Evolutionary conservation across 164 flowering plant species (phyloP).

Genomic region (Saururus chinensis): DNA sequence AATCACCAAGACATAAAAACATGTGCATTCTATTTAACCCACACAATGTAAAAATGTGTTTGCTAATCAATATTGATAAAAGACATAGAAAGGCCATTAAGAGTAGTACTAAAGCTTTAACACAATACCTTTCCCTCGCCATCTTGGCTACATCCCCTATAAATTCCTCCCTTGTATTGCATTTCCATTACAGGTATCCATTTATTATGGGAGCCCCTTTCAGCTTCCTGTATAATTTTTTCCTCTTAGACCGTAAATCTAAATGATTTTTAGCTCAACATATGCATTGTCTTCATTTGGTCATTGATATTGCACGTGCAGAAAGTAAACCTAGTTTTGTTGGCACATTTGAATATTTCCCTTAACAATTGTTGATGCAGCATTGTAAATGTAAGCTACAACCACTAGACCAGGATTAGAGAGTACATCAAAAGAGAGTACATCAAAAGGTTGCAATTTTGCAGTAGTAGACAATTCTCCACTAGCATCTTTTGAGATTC

Average conservation of each 20-base stretch:
- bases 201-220: constrained; percentile 60
- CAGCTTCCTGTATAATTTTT: constrained; percentile 57
- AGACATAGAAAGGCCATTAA: neutral
- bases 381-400: constrained; percentile 28
- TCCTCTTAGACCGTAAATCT: neutral
- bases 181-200: constrained; percentile 78
- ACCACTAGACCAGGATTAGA: constrained; percentile 41
- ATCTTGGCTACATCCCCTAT: constrained; percentile 76
- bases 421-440: too few species aligned
- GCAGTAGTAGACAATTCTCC: constrained; percentile 12
- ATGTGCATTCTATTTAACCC: neutral
- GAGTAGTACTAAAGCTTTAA: neutral
- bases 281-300: constrained; percentile 32
- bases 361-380: constrained; percentile 29
- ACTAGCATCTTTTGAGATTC: constrained; percentile 18
- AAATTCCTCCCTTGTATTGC: constrained; percentile 71
- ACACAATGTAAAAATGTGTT: too few species aligned
- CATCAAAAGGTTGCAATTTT: constrained; percentile 32
- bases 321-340: constrained; percentile 69
- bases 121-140: constrained; percentile 89
- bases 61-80: neutral
- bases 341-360: constrained; percentile 26
- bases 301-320: constrained; percentile 87
- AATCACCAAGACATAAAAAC: neutral
- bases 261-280: neutral